Base-by-base conservation (phyloP, 2,329 filamentous ascomycete species). In the Cyclaneusma minus region DNA sequence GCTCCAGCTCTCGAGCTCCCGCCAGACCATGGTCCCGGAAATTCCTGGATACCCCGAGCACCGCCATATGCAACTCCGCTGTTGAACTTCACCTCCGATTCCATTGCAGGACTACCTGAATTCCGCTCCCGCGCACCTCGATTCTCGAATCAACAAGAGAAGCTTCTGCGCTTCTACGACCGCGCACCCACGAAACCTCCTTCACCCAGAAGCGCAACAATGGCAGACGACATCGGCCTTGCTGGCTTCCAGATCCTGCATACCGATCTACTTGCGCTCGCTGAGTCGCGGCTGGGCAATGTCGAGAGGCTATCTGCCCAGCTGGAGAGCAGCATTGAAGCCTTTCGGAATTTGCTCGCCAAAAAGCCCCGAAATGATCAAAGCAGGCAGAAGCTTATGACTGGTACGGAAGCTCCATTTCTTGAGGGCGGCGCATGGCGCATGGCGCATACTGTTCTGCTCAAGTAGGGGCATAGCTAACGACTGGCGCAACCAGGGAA, bases 181-280 rank as follows among this genome's bases (percentile, higher is more conserved):
- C n/a, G n/a, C n/a, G n/a, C n/a, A n/a, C n/a, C n/a, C n/a, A n/a
- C n/a, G n/a, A n/a, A n/a, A n/a, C n/a, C n/a, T n/a, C n/a, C n/a
- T n/a, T n/a, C n/a, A n/a, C n/a, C n/a, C n/a, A n/a, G n/a, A n/a
- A n/a, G n/a, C n/a, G n/a, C n/a, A 33, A 33, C 31, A 25, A 87
- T 89, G 82, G 71, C 76, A 50, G 74, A 78, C 45, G 59, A 70
- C 48, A 73, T 73, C 49, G 70, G 67, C 45, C 64, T 91, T 46
- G 75, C 76, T 46, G 69, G 73, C 52, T 70, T 95, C 44, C 74
- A 85, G 57, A 74, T 71, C 51, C 71, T 98, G 42, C 81, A 92
- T 52, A 71, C 79, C 50, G 84, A 93, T 55, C 70, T 98, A 35
- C 60, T 78, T 40, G 73, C 77, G 30, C 64, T 89, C 41, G 68